Percentiles rank a stretch among this genome's conserved stretches.
phyloP scores from a whole-genome alignment of 73 alveolate genomes.

The Paramecium caudatum region DNA sequence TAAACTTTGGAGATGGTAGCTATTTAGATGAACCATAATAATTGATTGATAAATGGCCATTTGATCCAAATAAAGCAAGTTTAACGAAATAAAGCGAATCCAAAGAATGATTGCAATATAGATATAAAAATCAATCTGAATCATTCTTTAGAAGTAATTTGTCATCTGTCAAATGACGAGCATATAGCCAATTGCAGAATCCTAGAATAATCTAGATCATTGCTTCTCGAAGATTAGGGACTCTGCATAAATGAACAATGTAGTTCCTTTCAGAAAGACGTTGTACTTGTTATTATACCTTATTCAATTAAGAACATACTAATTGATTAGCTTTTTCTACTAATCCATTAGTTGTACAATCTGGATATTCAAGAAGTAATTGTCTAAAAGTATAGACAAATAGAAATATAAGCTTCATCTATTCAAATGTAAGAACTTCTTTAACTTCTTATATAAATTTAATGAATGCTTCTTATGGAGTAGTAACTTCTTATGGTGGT shows the following conservation, averaged over 20 bases:
- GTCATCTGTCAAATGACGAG: conserved; percentile 63
- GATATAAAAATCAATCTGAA: conserved; percentile 51
- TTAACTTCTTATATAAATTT: conserved; percentile 36
- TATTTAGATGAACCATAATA: not conserved
- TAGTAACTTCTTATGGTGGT: not conserved
- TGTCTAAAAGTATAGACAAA: conserved; percentile 36
- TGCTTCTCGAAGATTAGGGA: conserved; percentile 11
- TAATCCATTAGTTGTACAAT: not conserved
- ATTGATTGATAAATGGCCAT: conserved; percentile 46
- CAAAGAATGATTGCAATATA: conserved; percentile 14
- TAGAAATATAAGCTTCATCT: conserved; percentile 51
- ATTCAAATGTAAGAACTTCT: conserved; percentile 40
- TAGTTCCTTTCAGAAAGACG: conserved; percentile 13
- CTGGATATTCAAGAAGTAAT: not conserved
- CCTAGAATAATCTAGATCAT: conserved; percentile 56
- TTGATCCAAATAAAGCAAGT: not conserved
- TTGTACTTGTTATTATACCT: not conserved
- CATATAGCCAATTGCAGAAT: conserved; percentile 76
- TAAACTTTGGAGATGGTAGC: conserved; percentile 50
- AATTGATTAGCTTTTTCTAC: conserved; percentile 40
- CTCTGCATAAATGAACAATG: not conserved
- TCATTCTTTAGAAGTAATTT: conserved; percentile 52
- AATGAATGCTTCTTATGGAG: conserved; percentile 57
- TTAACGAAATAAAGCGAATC: not conserved
- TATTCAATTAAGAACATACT: conserved; percentile 9